Evolutionary conservation across 257 asterid species (phyloP).

Genomic region (Vinca minor): DNA sequence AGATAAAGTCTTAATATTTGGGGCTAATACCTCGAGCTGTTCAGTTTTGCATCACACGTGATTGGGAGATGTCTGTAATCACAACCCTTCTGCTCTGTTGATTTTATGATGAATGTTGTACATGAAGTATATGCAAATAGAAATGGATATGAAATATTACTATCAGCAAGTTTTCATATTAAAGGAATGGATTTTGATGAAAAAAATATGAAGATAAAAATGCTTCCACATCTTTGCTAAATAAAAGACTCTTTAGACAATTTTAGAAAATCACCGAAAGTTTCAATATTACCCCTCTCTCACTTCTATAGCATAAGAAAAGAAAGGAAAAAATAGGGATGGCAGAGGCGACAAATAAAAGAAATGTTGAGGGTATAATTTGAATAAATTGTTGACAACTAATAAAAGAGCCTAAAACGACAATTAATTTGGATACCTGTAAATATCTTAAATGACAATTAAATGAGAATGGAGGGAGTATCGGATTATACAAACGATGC

Average conservation of each 20-base stretch:
- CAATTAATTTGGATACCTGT: too few relatives aligned
- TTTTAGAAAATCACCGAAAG: too few relatives aligned
- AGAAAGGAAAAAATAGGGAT: too few relatives aligned
- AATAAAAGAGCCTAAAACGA: too few relatives aligned
- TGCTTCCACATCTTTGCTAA: neutral
- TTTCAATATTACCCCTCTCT: too few relatives aligned
- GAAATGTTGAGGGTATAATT: too few relatives aligned
- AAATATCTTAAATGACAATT: too few relatives aligned
- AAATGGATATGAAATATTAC: neutral
- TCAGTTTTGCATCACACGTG: constrained; percentile 20
- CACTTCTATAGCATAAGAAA: too few relatives aligned
- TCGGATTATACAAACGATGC: neutral
- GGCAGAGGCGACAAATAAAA: too few relatives aligned
- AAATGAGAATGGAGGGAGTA: too few relatives aligned
- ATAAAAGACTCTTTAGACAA: too few relatives aligned
- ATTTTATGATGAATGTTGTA: constrained; percentile 1
- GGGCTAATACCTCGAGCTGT: constrained; percentile 27
- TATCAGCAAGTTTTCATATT: neutral
- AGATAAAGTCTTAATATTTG: constrained; percentile 13
- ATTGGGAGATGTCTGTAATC: constrained; percentile 14
- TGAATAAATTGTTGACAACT: too few relatives aligned
- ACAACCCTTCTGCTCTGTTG: constrained; percentile 14
- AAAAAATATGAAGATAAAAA: neutral
- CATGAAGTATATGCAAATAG: neutral
- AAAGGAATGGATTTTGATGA: neutral